Conservation (phyloP, 2,329 filamentous ascomycete species). For the Pyricularia grisea region DNA sequence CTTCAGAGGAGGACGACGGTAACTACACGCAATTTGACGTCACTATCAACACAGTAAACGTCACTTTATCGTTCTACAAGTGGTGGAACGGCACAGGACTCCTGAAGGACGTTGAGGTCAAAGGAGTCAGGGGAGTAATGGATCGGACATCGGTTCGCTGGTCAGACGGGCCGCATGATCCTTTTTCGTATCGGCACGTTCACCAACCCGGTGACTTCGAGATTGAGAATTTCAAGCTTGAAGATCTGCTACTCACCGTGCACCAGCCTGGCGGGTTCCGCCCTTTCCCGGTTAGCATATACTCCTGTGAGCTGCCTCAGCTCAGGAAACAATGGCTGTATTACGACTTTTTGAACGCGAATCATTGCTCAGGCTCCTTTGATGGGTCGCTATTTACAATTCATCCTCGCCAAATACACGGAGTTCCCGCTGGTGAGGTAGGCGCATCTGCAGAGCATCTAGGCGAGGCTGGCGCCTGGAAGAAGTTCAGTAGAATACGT, state of each 20-base stretch:
- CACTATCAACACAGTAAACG: constrained; percentile 89
- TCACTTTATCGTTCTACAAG: constrained; percentile 93
- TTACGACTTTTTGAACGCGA: constrained; percentile 93
- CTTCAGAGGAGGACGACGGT: constrained; percentile 57
- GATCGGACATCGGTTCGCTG: constrained; percentile 80
- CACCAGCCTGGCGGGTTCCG: constrained; percentile 86
- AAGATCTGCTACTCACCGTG: constrained; percentile 83
- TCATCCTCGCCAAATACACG: constrained; percentile 84
- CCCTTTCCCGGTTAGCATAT: constrained; percentile 94
- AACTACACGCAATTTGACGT: constrained; percentile 98
- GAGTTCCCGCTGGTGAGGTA: constrained; percentile 56
- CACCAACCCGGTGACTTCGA: constrained; percentile 93
- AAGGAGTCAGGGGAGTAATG: constrained; percentile 83
- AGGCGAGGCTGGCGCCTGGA: constrained; percentile 69
- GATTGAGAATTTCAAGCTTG: constrained; percentile 92
- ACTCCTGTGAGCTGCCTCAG: constrained; percentile 86
- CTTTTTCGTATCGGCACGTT: constrained; percentile 77
- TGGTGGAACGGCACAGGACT: constrained; percentile 98
- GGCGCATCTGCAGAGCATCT: constrained; percentile 41
- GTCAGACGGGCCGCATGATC: constrained; percentile 61
- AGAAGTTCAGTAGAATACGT: constrained; percentile 86
- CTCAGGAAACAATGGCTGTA: constrained; percentile 94
- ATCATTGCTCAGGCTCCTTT: constrained; percentile 90
- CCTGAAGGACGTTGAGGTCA: constrained; percentile 85
- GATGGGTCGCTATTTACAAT: constrained; percentile 97